Percentiles rank a stretch among this genome's conserved stretches.
phyloP scores from a whole-genome alignment of 768 basidiomycete genomes.

The Kondoa subrosea region DNA sequence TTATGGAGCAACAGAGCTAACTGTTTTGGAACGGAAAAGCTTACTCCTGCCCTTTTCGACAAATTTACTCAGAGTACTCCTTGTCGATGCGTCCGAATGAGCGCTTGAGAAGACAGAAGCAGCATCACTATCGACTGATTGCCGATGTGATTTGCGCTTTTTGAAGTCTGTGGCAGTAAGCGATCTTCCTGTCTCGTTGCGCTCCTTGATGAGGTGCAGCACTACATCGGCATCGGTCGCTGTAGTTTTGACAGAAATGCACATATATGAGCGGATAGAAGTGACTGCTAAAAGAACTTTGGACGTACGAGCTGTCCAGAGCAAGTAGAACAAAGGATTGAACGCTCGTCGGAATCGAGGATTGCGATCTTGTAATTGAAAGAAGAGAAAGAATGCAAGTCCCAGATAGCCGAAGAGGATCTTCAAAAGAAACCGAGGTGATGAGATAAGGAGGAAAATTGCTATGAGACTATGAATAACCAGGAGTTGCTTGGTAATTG shows the following conservation, averaged over 20 bases:
- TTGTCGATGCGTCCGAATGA: neutral
- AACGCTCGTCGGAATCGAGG: slow-evolving; percentile 18
- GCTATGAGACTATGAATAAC: neutral
- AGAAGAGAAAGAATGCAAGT: slow-evolving; percentile 16
- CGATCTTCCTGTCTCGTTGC: neutral
- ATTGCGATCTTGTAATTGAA: slow-evolving; percentile 15
- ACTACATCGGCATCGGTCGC: neutral
- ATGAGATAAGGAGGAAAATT: no score
- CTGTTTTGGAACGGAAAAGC: neutral
- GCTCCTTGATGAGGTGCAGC: neutral
- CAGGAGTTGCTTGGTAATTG: neutral
- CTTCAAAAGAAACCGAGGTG: neutral
- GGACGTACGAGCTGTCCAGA: slow-evolving; percentile 11
- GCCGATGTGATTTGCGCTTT: neutral
- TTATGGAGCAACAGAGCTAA: neutral
- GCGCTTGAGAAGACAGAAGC: neutral
- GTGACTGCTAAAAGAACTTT: neutral
- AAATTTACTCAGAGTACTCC: neutral
- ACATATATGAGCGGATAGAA: neutral
- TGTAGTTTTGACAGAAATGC: neutral
- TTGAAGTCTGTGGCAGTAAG: neutral
- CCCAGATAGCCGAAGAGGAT: slow-evolving; percentile 10
- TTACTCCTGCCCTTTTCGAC: neutral
- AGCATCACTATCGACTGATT: neutral
- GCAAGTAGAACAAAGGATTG: slow-evolving; percentile 14